Evolutionary conservation across 1,139 yeast genomes (phyloP), one percentile per base, ranked within the genome.

Genomic region (Blastobotrys proliferans): DNA sequence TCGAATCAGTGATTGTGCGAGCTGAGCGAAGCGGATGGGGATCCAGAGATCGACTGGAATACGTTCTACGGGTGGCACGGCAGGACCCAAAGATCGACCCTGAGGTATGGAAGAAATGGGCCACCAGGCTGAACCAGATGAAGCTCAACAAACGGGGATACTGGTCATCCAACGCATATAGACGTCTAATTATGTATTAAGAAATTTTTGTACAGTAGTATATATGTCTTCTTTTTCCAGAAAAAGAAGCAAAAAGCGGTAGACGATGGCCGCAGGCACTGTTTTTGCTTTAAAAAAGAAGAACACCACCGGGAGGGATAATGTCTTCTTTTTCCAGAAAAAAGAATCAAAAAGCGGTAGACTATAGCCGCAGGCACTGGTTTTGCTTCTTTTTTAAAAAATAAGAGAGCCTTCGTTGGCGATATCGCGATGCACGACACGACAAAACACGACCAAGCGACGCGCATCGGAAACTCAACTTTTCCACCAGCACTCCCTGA

Each of bases 1-100:
- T 56, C 8, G 48, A 53, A 14, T 46, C 49, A 3, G 31, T 52
- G 11, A 25, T 56, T 9, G 27, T 19, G 1, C 41, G 54, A 19
- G 50, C 57, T 1, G 30, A 35, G 17, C 17, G n/a, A 3, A 40
- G 39, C 2, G 48, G 50, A 14, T 38, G 52, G 14, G 59, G 60
- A n/a, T 46, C 54, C 14, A 44, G 51, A 1, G 31, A 27, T 11
- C 48, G 59, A 2, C 50, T 56, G 21, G 41, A 45, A 18, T 51
- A 56, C 57, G 57, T 56, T 4, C 43, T 56, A 13, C 46, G 40
- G 2, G 29, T 56, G 2, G 56, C 58, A 10, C 41, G 41, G 14
- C 22, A 18, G 11, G 35, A 9, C 51, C 52, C 11, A 31, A 39
- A 4, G 55, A 53, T 8, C 25, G 47, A 5, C 43, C 35, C 10